Evolutionary conservation across 352 stramenopile species (phyloP).

Genomic region (Lagenidium giganteum): DNA sequence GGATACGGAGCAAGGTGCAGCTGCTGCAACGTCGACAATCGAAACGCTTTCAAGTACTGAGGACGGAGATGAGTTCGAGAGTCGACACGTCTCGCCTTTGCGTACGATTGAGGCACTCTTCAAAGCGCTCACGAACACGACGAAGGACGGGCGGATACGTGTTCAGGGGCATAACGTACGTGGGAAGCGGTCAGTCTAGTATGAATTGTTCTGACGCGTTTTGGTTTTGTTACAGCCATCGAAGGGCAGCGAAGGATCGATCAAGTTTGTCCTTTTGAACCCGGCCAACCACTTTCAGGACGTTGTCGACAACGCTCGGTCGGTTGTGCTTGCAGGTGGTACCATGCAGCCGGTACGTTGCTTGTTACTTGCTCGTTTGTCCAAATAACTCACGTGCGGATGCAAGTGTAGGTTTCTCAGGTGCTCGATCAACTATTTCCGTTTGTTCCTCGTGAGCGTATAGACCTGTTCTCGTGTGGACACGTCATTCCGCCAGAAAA

Average conservation of each 20-base stretch:
- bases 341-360: slow-evolving; percentile 93
- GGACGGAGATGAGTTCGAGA: slow-evolving; percentile 50
- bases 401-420: slow-evolving; percentile 89
- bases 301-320: slow-evolving; percentile 92
- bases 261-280: slow-evolving; percentile 97
- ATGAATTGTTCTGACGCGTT: slow-evolving; percentile 4
- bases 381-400: too few relatives aligned
- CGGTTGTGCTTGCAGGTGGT: slow-evolving; percentile 96
- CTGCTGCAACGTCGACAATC: neutral
- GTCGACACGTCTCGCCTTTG: slow-evolving; percentile 77
- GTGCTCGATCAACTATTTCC: slow-evolving; percentile 94
- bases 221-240: slow-evolving; percentile 22
- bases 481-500: slow-evolving; percentile 96
- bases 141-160: slow-evolving; percentile 66
- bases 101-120: slow-evolving; percentile 71
- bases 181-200: neutral
- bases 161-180: slow-evolving; percentile 57
- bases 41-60: slow-evolving; percentile 5
- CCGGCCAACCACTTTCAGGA: slow-evolving; percentile 92
- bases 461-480: slow-evolving; percentile 97
- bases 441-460: slow-evolving; percentile 39
- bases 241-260: slow-evolving; percentile 41
- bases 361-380: neutral
- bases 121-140: slow-evolving; percentile 67
- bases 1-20: slow-evolving; percentile 24